Percentiles rank a stretch among this genome's conserved stretches.
phyloP scores from a whole-genome alignment of 257 asterid genomes.

The Forsythia suspensa region DNA sequence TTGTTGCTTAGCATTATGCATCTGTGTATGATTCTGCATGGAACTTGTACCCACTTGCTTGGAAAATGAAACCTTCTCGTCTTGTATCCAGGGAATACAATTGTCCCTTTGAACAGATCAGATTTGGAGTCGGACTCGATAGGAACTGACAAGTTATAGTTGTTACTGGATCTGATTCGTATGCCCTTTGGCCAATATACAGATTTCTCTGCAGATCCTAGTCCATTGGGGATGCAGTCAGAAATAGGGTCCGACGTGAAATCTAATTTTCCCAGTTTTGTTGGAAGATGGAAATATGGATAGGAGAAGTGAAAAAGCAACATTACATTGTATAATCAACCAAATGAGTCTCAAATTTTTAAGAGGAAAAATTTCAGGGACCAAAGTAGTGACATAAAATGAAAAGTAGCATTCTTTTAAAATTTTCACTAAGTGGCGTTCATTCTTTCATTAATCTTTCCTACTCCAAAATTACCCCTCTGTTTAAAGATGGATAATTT shows the following conservation, averaged over 20 bases:
- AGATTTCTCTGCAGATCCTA: background rate
- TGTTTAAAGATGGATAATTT: background rate
- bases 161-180: background rate
- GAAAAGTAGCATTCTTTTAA: background rate
- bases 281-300: background rate
- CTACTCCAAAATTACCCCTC: background rate
- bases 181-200: background rate
- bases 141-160: background rate
- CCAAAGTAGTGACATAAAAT: background rate
- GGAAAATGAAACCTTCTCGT: background rate
- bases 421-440: background rate
- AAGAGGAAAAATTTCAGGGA: no score
- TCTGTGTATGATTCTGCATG: background rate
- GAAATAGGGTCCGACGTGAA: background rate
- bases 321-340: background rate
- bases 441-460: background rate
- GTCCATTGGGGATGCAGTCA: background rate
- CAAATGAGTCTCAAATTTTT: no score
- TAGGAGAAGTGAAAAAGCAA: background rate
- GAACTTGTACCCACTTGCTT: background rate
- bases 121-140: background rate
- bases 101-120: background rate
- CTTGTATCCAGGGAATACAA: background rate
- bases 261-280: background rate
- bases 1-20: no score